Conservation (phyloP, 2,329 filamentous ascomycete species). For the Plenodomus lindquistii region DNA sequence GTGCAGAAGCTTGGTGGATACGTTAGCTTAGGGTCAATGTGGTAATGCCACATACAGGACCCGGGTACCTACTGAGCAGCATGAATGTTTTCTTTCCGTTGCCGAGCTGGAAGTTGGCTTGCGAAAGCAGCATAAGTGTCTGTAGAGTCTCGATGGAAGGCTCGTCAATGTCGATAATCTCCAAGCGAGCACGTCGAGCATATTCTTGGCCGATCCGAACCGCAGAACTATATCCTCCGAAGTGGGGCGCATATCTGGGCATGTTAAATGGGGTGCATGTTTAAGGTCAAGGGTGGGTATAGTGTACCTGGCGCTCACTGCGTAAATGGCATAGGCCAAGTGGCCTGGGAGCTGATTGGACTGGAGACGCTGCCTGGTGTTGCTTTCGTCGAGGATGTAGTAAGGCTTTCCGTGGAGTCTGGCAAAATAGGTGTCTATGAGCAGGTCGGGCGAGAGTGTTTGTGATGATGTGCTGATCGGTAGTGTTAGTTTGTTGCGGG, state of each 20-base stretch:
- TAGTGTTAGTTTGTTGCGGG: constrained; percentile 16
- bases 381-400: constrained; percentile 77
- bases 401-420: constrained; percentile 82
- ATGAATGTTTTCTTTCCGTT: constrained; percentile 86
- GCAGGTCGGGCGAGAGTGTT: constrained; percentile 60
- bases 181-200: constrained; percentile 67
- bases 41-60: neutral
- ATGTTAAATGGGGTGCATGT: constrained; percentile 50
- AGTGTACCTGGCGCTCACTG: constrained; percentile 49
- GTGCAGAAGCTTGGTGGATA: constrained; percentile 63
- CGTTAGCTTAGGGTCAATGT: constrained; percentile 19
- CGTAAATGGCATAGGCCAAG: constrained; percentile 58
- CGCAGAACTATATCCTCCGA: constrained; percentile 67
- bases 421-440: constrained; percentile 79
- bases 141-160: constrained; percentile 79
- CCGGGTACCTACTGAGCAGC: constrained; percentile 66
- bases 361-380: constrained; percentile 72
- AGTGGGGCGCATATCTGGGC: constrained; percentile 69
- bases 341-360: constrained; percentile 63
- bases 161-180: constrained; percentile 77
- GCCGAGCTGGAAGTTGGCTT: constrained; percentile 75
- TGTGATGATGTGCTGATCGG: constrained; percentile 45
- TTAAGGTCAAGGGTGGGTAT: constrained; percentile 46
- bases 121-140: constrained; percentile 72
- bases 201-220: constrained; percentile 73